Evolutionary conservation across 768 basidiomycete genomes (phyloP), one percentile per base, ranked within the genome.

Genomic region (Boletus coccyginus): DNA sequence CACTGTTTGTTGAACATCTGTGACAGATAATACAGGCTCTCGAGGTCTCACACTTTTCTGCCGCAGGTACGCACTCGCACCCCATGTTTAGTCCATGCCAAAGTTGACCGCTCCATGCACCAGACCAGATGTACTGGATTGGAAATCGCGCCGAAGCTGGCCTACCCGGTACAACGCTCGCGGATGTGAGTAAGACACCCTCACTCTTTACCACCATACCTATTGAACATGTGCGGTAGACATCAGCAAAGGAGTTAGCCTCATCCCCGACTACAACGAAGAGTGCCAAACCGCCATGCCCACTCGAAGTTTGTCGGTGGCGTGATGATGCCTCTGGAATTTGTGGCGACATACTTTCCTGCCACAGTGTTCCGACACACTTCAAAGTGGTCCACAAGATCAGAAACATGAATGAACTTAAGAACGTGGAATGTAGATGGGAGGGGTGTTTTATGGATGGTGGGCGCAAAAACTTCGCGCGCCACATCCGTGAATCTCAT

Each of bases 401-500:
- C 24, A 53, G 24, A 11, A 2, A 31, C 1, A 12, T 39, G 0
- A 12, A n/a, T 3, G 33, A 51, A 11, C 14, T 0, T 11, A 0
- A 6, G 2, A 0, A 0, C 8, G 3, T 62, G 29, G 5, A 0
- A 0, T 62, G 61, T 17, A 19, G 0, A 0, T 62, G 61, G 53
- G 19, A n/a, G 1, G 33, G n/a, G 9, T 59, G 56, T 35, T 16
- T 5, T 27, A 0, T 0, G 27, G 0, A 8, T 1, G 0, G 5
- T 7, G 2, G 1, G 2, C 44, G 57, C 14, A 59, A 62, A 3
- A 59, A 60, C 9, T 50, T 63, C 11, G 13, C 1, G 0, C 43
- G 62, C 0, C 62, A 62, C 3, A 3, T 60, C 0, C 24, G 33
- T 0, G 62, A 63, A 2, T 0, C 0, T 0, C 62, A 63, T 7